Conservation (phyloP, 495 filamentous ascomycete species). For the Polyplosphaeria fusca region DNA sequence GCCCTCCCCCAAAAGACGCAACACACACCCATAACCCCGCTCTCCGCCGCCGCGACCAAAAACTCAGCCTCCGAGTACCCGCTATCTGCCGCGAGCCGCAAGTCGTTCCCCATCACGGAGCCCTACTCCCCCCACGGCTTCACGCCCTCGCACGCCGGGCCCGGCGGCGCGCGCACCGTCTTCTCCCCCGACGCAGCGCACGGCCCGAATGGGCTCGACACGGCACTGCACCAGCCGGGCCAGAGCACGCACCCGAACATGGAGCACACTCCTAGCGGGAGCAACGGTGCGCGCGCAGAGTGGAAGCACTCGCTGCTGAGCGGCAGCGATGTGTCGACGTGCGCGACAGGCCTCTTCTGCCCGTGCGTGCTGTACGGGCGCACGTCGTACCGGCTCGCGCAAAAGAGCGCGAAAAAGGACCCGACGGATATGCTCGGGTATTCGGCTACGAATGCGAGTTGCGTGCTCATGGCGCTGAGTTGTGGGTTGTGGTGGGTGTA, state of each 20-base stretch:
- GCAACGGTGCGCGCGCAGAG: constrained; percentile 4
- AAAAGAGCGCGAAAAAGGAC: constrained; percentile 27
- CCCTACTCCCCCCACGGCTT: constrained; percentile 26
- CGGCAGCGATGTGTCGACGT: constrained; percentile 29
- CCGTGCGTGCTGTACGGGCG: constrained; percentile 36
- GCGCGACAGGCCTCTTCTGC: constrained; percentile 36
- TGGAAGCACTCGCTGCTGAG: constrained; percentile 32
- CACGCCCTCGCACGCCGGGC: not conserved
- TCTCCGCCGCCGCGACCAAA: constrained; percentile 14
- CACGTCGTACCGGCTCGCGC: constrained; percentile 32
- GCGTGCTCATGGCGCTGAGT: constrained; percentile 29
- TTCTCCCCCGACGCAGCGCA: constrained; percentile 35
- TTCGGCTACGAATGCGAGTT: constrained; percentile 27
- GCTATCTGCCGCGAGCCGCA: constrained; percentile 7
- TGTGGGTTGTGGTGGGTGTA: constrained; percentile 36
- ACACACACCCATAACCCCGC: constrained; percentile 26
- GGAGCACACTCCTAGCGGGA: constrained; percentile 8
- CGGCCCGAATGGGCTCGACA: constrained; percentile 35
- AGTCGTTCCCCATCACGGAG: constrained; percentile 3
- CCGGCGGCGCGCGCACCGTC: constrained; percentile 9
- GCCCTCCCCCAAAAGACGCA: constrained; percentile 5
- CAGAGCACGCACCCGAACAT: constrained; percentile 42
- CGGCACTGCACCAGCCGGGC: constrained; percentile 35
- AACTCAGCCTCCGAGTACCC: constrained; percentile 10
- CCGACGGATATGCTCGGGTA: constrained; percentile 36